phyloP scores from a whole-genome alignment of 2,329 filamentous ascomycete genomes.

The Aspergillus eucalypticola region DNA sequence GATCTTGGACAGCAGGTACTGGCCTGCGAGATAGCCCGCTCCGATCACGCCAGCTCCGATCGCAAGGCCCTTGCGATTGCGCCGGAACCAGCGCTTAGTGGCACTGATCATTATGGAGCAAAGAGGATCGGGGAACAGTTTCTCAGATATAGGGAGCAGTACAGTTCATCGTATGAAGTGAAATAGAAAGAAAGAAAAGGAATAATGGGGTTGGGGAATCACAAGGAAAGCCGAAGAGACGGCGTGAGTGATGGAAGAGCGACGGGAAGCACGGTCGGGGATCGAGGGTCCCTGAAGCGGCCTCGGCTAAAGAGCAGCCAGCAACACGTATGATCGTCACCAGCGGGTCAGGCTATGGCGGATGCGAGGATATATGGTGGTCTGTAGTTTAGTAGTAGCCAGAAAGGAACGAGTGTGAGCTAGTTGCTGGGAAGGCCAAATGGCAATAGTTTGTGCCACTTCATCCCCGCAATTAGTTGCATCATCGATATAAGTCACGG shows the following conservation, averaged over 20 bases:
- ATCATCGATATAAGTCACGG: neutral
- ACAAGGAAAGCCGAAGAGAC: neutral
- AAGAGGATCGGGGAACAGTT: conserved; percentile 7
- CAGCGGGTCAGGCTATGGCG: neutral
- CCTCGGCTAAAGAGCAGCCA: conserved; percentile 32
- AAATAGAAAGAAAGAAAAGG: neutral
- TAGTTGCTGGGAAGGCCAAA: neutral
- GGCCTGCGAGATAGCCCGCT: conserved; percentile 85
- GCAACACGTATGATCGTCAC: conserved; percentile 6
- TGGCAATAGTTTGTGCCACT: neutral
- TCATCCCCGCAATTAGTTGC: neutral
- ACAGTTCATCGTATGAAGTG: conserved; percentile 19
- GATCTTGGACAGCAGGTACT: conserved; percentile 90
- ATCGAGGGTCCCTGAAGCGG: conserved; percentile 20
- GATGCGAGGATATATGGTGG: neutral
- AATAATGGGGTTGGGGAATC: neutral
- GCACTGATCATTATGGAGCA: conserved; percentile 61
- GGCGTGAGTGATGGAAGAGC: conserved; percentile 4
- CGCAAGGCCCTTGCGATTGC: conserved; percentile 86
- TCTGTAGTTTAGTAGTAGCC: no score
- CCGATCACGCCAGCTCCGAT: conserved; percentile 85
- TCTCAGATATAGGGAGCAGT: conserved; percentile 6
- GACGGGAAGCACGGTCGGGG: conserved; percentile 11
- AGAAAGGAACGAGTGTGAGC: no score
- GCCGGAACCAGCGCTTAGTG: conserved; percentile 85